These are phyloP conservation scores for Psilocybe tampanensis DNA, from an alignment of 768 basidiomycete species.

Conservation along the genomic window DNA sequence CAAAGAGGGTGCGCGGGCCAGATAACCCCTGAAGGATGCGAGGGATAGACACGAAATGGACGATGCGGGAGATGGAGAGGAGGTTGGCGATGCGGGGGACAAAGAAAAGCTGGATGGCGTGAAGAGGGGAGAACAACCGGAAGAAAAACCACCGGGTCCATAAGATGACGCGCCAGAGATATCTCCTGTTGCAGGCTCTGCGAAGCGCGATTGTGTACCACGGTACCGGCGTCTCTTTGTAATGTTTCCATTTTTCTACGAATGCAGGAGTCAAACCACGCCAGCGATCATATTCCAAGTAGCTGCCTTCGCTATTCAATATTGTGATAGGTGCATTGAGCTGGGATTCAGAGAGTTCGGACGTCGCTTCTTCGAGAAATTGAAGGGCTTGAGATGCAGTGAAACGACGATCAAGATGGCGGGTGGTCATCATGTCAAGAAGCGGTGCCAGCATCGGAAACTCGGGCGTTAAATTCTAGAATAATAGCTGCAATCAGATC, in stretches of 20 bases:
- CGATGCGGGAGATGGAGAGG: too few relatives aligned
- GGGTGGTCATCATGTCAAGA: constrained; percentile 27
- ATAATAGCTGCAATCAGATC: too few relatives aligned
- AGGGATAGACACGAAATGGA: too few relatives aligned
- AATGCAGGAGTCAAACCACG: constrained; percentile 15
- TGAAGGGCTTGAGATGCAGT: constrained; percentile 26
- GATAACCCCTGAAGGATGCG: too few relatives aligned
- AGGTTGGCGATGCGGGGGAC: too few relatives aligned
- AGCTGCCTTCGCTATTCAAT: not conserved
- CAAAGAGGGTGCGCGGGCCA: too few relatives aligned
- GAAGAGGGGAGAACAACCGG: not conserved
- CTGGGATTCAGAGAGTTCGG: not conserved
- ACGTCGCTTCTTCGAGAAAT: constrained; percentile 23
- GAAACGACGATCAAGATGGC: constrained; percentile 23
- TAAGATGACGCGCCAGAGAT: not conserved
- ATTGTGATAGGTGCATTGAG: constrained; percentile 1
- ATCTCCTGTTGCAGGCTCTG: not conserved
- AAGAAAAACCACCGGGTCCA: not conserved
- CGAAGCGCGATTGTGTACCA: constrained; percentile 8
- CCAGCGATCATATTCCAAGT: constrained; percentile 17
- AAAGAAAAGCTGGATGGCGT: too few relatives aligned
- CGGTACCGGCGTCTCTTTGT: constrained; percentile 17
- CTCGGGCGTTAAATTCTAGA: constrained; percentile 20
- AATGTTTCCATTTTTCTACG: constrained; percentile 17
- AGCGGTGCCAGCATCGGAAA: constrained; percentile 30